Evolutionary conservation across 2,329 filamentous ascomycete genomes (phyloP), one percentile per base, ranked within the genome.

Genomic region (Endoconidiophora polonica): DNA sequence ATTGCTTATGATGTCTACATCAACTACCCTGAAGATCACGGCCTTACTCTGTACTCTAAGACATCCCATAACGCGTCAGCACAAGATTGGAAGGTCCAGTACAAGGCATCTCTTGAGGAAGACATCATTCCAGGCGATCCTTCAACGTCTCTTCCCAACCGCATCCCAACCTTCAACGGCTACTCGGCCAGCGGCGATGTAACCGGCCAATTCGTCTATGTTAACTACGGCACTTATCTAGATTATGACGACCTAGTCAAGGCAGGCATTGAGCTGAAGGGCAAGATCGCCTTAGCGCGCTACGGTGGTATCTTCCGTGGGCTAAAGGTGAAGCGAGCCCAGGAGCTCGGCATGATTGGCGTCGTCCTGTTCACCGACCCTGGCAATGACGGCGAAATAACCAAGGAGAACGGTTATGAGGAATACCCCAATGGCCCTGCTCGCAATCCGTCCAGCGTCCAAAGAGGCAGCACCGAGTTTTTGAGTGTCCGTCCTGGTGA

Each of bases 131-230:
- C 86, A 0, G 81, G 94, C 48, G 91, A 98, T 61, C 74, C 79
- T 2, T 93, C 87, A 0, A 86, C 79, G 16, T 74, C 78, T 20
- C 68, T 86, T 43, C 65, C 74, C 7, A 74, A 87, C 58, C 72
- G 86, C 26, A 74, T 96, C 22, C 87, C 90, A 1, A 90, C 83
- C 0, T 96, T 96, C 68, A 90, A 96, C 60, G 91, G 90, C 48
- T 96, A 95, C 64, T 94, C 86, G 3, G 87, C 87, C 3, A 88
- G 73, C 54, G 90, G 90, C 24, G 94, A 96, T 62, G 90, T 93
- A 44, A 95, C 90, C 0, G 86, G 78, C 2, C 76, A 78, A 12
- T 91, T 85, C 56, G 84, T 94, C 29, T 96, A 82, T 59, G 86
- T 85, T 61, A 95, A 95, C 64, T 94, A 91, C 59, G 90, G 88